Base-by-base conservation (phyloP, 2,329 filamentous ascomycete genomes). In the Emericellopsis atlantica region DNA sequence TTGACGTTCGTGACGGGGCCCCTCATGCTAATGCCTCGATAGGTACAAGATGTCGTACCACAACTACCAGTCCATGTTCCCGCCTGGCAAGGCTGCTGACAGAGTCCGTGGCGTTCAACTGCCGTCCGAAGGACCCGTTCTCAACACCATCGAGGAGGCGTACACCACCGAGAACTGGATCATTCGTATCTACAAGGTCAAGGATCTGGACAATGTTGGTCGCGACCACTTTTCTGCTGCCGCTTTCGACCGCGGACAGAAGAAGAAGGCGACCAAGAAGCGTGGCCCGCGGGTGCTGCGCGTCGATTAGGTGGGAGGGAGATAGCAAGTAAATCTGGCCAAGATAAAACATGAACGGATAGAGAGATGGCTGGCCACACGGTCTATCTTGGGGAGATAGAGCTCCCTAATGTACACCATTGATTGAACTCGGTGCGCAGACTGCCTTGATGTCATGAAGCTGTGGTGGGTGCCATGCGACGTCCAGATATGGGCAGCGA, bases 1-100 rank as follows among this genome's bases (percentile, higher is more conserved):
- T 16, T 35, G 15, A 26, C 21, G 18, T 3, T n/a, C 12, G 15
- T 31, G n/a, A 21, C 7, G n/a, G n/a, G 12, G 14, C 32, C 12
- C 11, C 18, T 21, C 18, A 37, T 15, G 35, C 56, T 61, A 45
- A 62, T 54, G 39, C 22, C 10, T 32, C 24, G 24, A 48, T 49
- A 95, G 89, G 87, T 98, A 98, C 78, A 98, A 98, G 76, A 95
- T 98, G 89, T 95, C 88, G 18, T 98, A 98, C 75, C 85, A 98
- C 77, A 96, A 96, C 74, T 98, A 85, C 72, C 77, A 90, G 63
- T 68, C 74, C 37, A 78, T 98, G 47, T 98, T 96, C 76, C 90
- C 89, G 36, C 74, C 82, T 2, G 92, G 92, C 46, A 88, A 96
- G 65, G 89, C 86, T 31, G 70, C 79, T 51, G 92, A 98, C 60